A percentile compares a stretch with the other conserved stretches of the same genome.
Conservation (phyloP, 495 filamentous ascomycete genomes). For the Lentithecium fluviatile region DNA sequence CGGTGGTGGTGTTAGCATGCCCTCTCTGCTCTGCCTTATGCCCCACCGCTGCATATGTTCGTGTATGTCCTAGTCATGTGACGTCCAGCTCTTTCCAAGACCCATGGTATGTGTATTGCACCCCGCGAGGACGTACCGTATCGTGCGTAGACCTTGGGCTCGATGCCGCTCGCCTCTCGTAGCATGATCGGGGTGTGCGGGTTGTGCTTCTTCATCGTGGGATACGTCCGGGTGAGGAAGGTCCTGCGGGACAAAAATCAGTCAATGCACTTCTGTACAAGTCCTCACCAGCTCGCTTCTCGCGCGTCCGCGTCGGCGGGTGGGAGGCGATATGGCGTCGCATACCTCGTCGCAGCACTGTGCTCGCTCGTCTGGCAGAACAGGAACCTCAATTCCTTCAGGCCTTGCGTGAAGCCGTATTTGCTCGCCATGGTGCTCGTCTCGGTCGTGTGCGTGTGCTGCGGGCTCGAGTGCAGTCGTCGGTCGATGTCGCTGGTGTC, state of each 20-base stretch:
- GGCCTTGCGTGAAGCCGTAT: constrained; percentile 80
- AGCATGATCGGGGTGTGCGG: constrained; percentile 91
- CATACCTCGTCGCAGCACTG: constrained; percentile 79
- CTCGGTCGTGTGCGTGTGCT: not conserved
- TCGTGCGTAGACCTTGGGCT: constrained; percentile 86
- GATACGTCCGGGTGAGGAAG: constrained; percentile 89
- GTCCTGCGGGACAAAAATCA: constrained; percentile 54
- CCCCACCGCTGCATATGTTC: too few species aligned
- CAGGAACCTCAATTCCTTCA: constrained; percentile 96
- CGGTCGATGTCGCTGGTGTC: not conserved
- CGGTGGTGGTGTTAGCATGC: not conserved
- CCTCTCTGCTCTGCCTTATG: not conserved
- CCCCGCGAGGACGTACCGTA: constrained; percentile 65
- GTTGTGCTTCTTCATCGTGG: constrained; percentile 99
- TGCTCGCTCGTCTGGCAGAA: constrained; percentile 92
- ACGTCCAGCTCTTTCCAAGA: too few species aligned
- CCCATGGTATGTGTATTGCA: too few species aligned
- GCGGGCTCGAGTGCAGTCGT: too few species aligned
- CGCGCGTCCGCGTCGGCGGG: not conserved
- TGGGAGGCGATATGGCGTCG: not conserved
- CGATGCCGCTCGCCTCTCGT: constrained; percentile 77
- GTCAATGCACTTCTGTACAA: constrained; percentile 13
- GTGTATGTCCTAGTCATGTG: too few species aligned
- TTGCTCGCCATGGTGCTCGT: constrained; percentile 73
- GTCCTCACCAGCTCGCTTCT: not conserved